Percentiles rank a stretch among this genome's conserved stretches.
Conservation (phyloP, 495 filamentous ascomycete genomes). For the Aspergillus steynii region DNA sequence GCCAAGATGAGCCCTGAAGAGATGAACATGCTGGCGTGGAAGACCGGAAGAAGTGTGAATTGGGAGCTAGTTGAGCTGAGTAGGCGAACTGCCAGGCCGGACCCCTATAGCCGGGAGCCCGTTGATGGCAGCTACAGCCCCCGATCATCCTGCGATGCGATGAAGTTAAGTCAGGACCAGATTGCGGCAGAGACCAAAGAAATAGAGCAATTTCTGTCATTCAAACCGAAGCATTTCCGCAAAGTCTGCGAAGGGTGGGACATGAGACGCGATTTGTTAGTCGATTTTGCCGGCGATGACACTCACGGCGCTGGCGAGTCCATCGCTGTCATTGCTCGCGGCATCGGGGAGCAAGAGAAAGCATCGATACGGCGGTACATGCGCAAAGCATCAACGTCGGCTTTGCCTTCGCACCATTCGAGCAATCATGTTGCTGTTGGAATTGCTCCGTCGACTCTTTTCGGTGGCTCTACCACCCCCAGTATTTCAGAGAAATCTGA, state of each 20-base stretch:
- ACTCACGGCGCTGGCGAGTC: conserved; percentile 69
- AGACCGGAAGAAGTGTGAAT: conserved; percentile 69
- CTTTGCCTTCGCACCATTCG: conserved; percentile 14
- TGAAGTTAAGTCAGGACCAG: conserved; percentile 70
- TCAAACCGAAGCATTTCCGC: conserved; percentile 76
- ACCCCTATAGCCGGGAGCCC: conserved; percentile 61
- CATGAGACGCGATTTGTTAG: conserved; percentile 81
- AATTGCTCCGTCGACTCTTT: conserved; percentile 29
- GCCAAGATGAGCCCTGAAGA: conserved; percentile 39
- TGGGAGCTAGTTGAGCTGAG: conserved; percentile 82
- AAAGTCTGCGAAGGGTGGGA: conserved; percentile 85
- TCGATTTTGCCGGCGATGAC: conserved; percentile 87
- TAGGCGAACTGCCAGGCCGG: conserved; percentile 66
- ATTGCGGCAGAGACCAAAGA: conserved; percentile 72
- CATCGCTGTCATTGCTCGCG: conserved; percentile 72
- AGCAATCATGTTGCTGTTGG: background rate
- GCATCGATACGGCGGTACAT: conserved; percentile 55
- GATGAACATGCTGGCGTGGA: conserved; percentile 71
- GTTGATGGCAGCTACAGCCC: conserved; percentile 69
- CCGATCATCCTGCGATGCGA: conserved; percentile 67
- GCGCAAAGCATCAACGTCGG: conserved; percentile 19
- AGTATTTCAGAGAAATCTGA: background rate
- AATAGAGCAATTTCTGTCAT: conserved; percentile 73
- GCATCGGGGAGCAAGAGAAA: conserved; percentile 54
- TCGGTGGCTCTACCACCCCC: conserved; percentile 30